phyloP scores from a whole-genome alignment of 2,329 filamentous ascomycete genomes.

The Lachnum nothofagi region DNA sequence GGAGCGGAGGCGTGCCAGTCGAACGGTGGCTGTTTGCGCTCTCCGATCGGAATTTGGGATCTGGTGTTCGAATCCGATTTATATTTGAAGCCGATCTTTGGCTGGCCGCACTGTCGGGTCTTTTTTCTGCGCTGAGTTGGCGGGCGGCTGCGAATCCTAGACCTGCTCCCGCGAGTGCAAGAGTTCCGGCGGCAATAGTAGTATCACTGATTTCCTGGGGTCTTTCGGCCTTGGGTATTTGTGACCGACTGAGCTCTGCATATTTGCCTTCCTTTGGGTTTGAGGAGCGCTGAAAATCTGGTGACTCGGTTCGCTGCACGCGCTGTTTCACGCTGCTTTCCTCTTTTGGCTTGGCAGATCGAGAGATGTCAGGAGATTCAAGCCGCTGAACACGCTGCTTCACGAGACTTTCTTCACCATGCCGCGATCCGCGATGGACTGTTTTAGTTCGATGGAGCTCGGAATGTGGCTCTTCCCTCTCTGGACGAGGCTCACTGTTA shows the following conservation, averaged over 20 bases:
- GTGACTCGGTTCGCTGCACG: slow-evolving; percentile 3
- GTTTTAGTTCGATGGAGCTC: slow-evolving; percentile 1
- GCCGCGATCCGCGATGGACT: not conserved
- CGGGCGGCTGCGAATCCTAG: slow-evolving; percentile 30
- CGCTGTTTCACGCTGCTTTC: slow-evolving; percentile 1
- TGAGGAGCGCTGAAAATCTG: slow-evolving; percentile 6
- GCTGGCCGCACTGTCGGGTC: slow-evolving; percentile 27
- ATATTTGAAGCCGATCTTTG: slow-evolving; percentile 29
- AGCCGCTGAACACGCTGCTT: slow-evolving; percentile 25
- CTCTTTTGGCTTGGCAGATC: not conserved
- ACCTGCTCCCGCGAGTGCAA: slow-evolving; percentile 24
- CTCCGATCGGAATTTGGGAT: slow-evolving; percentile 50
- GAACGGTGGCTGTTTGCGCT: slow-evolving; percentile 53
- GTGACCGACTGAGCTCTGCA: slow-evolving; percentile 22
- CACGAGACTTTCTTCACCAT: not conserved
- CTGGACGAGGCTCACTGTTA: slow-evolving; percentile 1
- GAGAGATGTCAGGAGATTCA: slow-evolving; percentile 20
- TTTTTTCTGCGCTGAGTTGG: slow-evolving; percentile 28
- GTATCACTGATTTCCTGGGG: slow-evolving; percentile 20
- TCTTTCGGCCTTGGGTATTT: slow-evolving; percentile 24
- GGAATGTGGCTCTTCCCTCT: not conserved
- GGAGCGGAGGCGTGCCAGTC: slow-evolving; percentile 60
- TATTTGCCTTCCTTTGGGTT: slow-evolving; percentile 27
- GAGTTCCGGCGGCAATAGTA: slow-evolving; percentile 20
- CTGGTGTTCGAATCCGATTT: slow-evolving; percentile 31